Conservation (phyloP, 1,284 basidiomycete genomes). For the Cutaneotrichosporon cutaneum region DNA sequence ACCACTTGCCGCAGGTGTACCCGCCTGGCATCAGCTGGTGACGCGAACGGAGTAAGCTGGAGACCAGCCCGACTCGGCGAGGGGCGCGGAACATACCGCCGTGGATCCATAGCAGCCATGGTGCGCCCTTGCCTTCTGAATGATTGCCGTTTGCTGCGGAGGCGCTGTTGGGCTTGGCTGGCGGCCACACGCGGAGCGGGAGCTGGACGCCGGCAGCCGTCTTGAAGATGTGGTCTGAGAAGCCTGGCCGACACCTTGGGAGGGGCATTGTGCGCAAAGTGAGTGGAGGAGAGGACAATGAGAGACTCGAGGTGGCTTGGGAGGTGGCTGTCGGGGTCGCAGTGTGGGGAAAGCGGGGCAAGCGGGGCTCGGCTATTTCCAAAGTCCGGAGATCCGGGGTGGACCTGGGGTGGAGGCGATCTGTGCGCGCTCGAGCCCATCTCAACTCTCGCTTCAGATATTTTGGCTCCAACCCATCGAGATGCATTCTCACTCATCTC, state of each 20-base stretch:
- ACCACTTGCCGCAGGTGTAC: constrained; percentile 25
- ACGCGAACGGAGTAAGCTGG: neutral
- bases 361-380: neutral
- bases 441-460: neutral
- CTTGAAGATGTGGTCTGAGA: constrained; percentile 37
- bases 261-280: constrained; percentile 7
- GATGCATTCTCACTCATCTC: neutral
- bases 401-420: neutral
- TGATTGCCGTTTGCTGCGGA: neutral
- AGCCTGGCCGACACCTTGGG: constrained; percentile 19
- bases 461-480: neutral
- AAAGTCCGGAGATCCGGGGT: neutral
- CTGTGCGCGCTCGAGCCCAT: neutral
- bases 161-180: neutral
- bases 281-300: neutral
- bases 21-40: constrained; percentile 14
- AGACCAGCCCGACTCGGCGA: no score
- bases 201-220: constrained; percentile 31
- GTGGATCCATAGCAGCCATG: constrained; percentile 30
- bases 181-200: constrained; percentile 36
- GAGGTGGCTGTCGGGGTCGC: neutral
- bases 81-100: constrained; percentile 20
- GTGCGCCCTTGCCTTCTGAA: neutral
- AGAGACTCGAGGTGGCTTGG: neutral
- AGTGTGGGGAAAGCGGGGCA: neutral